Base-by-base conservation (phyloP, 2,329 filamentous ascomycete species). In the Xylaria sp. region DNA sequence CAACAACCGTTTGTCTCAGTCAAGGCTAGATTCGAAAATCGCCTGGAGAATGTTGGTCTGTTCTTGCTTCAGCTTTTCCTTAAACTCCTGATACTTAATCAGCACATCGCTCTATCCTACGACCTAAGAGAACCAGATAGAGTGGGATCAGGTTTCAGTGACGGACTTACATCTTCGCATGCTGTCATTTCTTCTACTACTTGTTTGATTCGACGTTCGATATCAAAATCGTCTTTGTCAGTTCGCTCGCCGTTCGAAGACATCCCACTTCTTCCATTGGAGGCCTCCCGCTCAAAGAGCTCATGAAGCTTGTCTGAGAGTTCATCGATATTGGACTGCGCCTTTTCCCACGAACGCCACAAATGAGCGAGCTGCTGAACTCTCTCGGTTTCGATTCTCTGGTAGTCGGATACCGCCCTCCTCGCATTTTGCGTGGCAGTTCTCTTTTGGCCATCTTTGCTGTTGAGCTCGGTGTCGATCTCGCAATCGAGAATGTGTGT, bases 21-120 rank as follows among this genome's bases (percentile, higher is more conserved):
- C 58, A 71, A 71, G 58, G 31, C 60, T 55, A 69, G 62, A 74
- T 54, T 66, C 67, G 59, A 78, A 61, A 50, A 75, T 72, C 28
- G 73, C 74, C 51, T 77, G 59, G 63, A 77, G 52, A 61, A 78
- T 73, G 23, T 76, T 75, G 51, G 72, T 64, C 52, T 72, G 67
- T 72, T 78, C 73, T 20, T 74, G 62, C 59, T 77, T 68, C 31
- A 78, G 75, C 52, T 76, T 72, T 69, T 76, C 59, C 5, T 77
- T 72, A 72, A 76, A 75, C 57, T 78, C 62, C 77, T 79, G 58
- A 67, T 76, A 37, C 23, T 76, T 18, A 75, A 75, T 79, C 71
- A 78, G 74, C 73, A 77, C 63, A 70, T 75, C 28, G 69, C 71
- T 9, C 69, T 70, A 18, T 63, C 71, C 18, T 76, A 75, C 57